Conservation (phyloP, 306 rosid species). For the Comarum palustre region DNA sequence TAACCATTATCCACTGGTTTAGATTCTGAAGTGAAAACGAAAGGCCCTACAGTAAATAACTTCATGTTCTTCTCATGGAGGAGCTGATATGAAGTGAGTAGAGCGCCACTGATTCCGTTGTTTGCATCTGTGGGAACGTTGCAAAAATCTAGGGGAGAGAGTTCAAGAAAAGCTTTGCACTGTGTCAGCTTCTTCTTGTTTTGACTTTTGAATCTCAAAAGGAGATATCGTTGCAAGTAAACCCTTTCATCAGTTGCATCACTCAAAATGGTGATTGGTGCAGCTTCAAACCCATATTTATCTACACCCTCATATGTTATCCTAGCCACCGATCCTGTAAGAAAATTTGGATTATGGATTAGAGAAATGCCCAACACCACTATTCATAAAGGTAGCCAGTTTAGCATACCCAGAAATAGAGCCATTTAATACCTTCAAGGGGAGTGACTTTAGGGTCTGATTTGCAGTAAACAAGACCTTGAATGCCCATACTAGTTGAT, state of each 20-base stretch:
- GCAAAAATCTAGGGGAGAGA: conserved; percentile 43
- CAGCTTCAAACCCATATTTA: conserved; percentile 35
- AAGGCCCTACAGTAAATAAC: conserved; percentile 46
- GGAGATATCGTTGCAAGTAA: conserved; percentile 45
- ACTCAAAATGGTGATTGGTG: conserved; percentile 42
- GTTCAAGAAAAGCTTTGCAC: conserved; percentile 46
- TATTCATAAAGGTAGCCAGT: background rate
- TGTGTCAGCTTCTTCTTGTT: conserved; percentile 30
- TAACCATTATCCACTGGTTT: conserved; percentile 14
- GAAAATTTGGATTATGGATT: background rate
- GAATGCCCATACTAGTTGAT: conserved; percentile 40
- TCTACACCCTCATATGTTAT: conserved; percentile 41
- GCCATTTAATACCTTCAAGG: conserved; percentile 39
- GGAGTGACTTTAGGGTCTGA: conserved; percentile 39
- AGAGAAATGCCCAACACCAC: background rate
- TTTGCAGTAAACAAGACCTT: conserved; percentile 64
- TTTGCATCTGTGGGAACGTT: conserved; percentile 40
- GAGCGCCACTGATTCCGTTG: conserved; percentile 42
- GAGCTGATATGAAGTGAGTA: conserved; percentile 39
- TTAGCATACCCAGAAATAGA: background rate
- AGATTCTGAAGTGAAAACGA: conserved; percentile 30
- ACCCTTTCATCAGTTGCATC: conserved; percentile 39
- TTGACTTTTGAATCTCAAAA: conserved; percentile 35
- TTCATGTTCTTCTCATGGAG: conserved; percentile 37
- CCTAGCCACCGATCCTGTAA: conserved; percentile 47